Percentiles rank a stretch among this genome's conserved stretches.
phyloP scores from a whole-genome alignment of 176 grass and related monocot species.

The Lolium multiflorum region DNA sequence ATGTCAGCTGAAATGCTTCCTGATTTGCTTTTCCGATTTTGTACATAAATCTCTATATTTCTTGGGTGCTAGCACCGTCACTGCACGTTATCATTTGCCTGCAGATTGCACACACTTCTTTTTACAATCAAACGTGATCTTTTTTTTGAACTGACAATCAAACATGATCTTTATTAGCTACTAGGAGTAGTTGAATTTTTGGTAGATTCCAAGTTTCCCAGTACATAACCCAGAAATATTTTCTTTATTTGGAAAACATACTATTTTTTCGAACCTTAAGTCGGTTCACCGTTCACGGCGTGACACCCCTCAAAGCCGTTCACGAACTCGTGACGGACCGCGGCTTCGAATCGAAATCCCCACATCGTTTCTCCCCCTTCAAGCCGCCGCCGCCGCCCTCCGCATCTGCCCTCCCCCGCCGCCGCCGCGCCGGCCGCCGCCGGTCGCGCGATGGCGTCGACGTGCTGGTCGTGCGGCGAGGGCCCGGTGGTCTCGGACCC shows the following conservation, averaged over 20 bases:
- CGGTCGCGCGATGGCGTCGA: constrained; percentile 32
- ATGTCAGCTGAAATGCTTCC: too few species aligned
- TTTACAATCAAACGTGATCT: too few species aligned
- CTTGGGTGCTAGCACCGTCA: too few species aligned
- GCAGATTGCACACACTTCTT: too few species aligned
- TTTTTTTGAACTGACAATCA: too few species aligned
- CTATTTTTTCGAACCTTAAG: neutral
- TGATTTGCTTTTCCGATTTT: too few species aligned
- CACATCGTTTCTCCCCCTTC: neutral
- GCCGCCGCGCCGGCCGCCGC: neutral
- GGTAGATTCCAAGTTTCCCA: neutral
- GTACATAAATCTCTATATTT: too few species aligned
- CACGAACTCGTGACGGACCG: neutral
- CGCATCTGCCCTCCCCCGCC: neutral
- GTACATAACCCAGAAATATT: neutral
- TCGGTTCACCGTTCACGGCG: constrained; percentile 3
- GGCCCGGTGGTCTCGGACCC: constrained; percentile 32
- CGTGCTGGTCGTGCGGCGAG: constrained; percentile 44
- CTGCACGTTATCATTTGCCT: too few species aligned
- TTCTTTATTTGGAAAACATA: neutral
- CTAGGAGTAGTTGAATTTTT: neutral
- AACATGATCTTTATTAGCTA: too few species aligned
- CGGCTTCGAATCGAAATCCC: constrained; percentile 8
- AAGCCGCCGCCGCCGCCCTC: neutral
- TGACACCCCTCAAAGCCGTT: neutral